A percentile compares a stretch with the other conserved stretches of the same genome.
Conservation (phyloP, 371 early-diverging fungal genomes). For the Actinomortierella wolfii region DNA sequence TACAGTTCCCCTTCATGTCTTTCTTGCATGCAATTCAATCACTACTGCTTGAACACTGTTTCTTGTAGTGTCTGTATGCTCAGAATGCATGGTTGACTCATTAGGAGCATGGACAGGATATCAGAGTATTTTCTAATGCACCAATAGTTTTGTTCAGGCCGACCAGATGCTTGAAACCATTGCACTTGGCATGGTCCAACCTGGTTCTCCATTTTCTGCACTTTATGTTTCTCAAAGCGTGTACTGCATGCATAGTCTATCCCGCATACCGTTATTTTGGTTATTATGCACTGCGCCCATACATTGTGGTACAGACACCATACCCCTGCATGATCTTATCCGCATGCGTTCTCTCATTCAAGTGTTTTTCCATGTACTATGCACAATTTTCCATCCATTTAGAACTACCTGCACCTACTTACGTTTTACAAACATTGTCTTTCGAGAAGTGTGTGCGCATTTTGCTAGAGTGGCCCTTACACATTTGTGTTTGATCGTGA, state of each 20-base stretch:
- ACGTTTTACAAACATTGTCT: no score
- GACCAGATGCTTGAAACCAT: conserved; percentile 2
- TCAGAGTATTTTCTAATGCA: conserved; percentile 2
- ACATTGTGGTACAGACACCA: no score
- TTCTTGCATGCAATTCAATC: not conserved
- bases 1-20: not conserved
- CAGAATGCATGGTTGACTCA: conserved; percentile 1
- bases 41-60: conserved; percentile 3
- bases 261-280: no score
- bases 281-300: no score
- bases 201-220: not conserved
- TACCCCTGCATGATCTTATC: conserved; percentile 7
- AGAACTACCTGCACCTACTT: no score
- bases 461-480: no score
- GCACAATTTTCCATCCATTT: no score
- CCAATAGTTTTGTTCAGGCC: conserved; percentile 2
- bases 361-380: no score
- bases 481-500: no score
- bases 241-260: no score
- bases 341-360: conserved; percentile 2
- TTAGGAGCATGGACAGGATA: conserved; percentile 4
- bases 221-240: conserved; percentile 4
- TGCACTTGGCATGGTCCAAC: no score
- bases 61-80: conserved; percentile 6
- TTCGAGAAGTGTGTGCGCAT: no score